Evolutionary conservation across 208 protist species (phyloP).

Genomic region (Leishmania mexicana): DNA sequence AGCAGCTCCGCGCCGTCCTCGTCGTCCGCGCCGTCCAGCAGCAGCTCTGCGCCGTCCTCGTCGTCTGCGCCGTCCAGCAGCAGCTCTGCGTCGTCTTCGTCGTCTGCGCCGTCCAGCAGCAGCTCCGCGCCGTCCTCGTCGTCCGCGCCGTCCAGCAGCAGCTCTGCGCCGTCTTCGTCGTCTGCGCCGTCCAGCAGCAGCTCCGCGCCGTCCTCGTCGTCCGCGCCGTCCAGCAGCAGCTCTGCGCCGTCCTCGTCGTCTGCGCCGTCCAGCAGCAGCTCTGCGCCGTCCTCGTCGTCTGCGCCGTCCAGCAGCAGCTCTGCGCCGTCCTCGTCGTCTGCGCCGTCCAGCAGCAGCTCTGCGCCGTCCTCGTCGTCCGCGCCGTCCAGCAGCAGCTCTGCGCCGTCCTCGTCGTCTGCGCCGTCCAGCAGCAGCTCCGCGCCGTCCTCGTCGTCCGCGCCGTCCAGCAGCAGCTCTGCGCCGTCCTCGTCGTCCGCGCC

Average conservation of each 20-base stretch:
- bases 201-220: background rate
- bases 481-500: background rate
- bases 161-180: background rate
- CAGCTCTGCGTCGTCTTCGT: too few relatives aligned
- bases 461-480: background rate
- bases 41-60: too few relatives aligned
- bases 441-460: background rate
- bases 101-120: background rate
- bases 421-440: background rate
- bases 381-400: background rate
- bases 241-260: background rate
- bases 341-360: background rate
- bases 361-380: background rate
- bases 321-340: background rate
- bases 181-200: background rate
- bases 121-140: background rate
- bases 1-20: background rate
- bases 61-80: too few relatives aligned
- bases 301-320: background rate
- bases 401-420: background rate
- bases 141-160: background rate
- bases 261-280: constrained; percentile 6
- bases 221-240: background rate
- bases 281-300: background rate
- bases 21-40: background rate